Percentiles rank a stretch among this genome's conserved stretches.
phyloP scores from a whole-genome alignment of 345 rosid genomes.

The Mangifera indica region DNA sequence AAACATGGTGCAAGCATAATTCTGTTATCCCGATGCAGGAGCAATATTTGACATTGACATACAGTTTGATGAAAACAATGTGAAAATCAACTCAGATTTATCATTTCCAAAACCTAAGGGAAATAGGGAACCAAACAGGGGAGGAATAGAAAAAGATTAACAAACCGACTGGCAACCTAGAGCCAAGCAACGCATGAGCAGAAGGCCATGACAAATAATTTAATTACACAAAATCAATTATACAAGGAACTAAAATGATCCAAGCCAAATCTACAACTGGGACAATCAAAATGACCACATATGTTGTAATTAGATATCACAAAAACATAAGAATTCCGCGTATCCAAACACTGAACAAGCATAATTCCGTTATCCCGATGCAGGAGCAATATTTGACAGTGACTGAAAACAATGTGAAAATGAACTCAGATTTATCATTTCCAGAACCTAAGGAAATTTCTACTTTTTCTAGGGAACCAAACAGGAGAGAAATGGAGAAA shows the following conservation, averaged over 20 bases:
- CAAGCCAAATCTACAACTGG: background rate
- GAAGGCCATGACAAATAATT: slow-evolving; percentile 62
- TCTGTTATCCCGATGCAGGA: background rate
- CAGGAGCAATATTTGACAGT: background rate
- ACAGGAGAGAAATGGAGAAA: slow-evolving; percentile 5
- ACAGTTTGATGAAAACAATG: background rate
- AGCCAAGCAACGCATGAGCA: slow-evolving; percentile 97
- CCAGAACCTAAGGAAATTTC: background rate
- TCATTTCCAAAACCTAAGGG: background rate
- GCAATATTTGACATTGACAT: background rate
- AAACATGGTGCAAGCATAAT: slow-evolving; percentile 1
- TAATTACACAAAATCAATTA: slow-evolving; percentile 2
- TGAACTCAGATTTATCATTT: background rate
- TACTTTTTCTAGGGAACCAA: slow-evolving; percentile 7
- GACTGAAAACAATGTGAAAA: background rate
- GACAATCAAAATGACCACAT: background rate
- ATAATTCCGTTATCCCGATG: background rate
- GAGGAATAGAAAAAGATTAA: slow-evolving; percentile 13
- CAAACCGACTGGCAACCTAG: slow-evolving; percentile 87
- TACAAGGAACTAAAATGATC: background rate
- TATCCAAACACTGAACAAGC: background rate
- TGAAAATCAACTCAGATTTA: background rate
- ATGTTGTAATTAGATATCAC: background rate
- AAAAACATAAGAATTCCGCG: too few species aligned
- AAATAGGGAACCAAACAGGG: slow-evolving; percentile 1